phyloP scores from a whole-genome alignment of 148 eudicot genomes.

The Vaccinium darrowii region DNA sequence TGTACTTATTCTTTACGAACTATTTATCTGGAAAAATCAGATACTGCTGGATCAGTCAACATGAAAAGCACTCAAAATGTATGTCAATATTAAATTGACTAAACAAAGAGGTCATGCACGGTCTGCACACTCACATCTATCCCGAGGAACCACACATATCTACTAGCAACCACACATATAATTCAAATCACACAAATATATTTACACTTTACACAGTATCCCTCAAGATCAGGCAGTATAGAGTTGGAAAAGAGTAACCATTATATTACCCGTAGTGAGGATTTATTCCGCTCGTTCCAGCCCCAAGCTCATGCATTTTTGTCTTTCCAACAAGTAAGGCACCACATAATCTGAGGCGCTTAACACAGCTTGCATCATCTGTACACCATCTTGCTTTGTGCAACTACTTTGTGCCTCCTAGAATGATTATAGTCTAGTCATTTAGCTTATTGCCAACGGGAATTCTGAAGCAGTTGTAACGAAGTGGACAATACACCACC shows the following conservation, averaged over 20 bases:
- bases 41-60: not conserved
- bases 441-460: not conserved
- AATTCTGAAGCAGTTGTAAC: not conserved
- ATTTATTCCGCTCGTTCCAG: too few species aligned
- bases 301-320: too few species aligned
- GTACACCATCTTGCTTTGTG: slow-evolving; percentile 68
- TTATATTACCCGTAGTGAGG: too few species aligned
- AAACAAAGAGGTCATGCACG: not conserved
- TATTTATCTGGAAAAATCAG: not conserved
- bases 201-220: too few species aligned
- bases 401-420: slow-evolving; percentile 98
- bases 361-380: slow-evolving; percentile 80
- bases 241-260: too few species aligned
- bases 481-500: not conserved
- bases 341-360: slow-evolving; percentile 70
- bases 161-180: too few species aligned
- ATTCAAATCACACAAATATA: too few species aligned
- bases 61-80: not conserved
- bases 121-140: slow-evolving; percentile 36
- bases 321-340: too few species aligned
- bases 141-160: slow-evolving; percentile 27
- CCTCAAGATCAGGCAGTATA: too few species aligned
- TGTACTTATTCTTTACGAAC: not conserved
- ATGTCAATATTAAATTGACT: not conserved
- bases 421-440: slow-evolving; percentile 8